Evolutionary conservation across 495 filamentous ascomycete species (phyloP).

Genomic region (Tuber microsphaerosporum): DNA sequence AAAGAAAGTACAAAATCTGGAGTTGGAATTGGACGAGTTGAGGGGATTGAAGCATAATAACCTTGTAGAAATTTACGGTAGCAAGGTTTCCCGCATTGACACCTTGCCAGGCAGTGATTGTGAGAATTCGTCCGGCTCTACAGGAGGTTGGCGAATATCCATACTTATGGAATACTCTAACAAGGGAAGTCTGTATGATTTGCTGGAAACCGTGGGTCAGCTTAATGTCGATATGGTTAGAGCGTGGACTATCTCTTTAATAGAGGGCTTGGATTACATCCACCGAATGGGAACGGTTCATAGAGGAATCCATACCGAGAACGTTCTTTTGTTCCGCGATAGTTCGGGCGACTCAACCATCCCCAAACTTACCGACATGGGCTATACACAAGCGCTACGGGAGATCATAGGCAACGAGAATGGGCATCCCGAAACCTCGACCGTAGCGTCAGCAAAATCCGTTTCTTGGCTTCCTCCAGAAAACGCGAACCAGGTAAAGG

Average conservation of each 20-base stretch:
- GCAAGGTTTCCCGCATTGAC: slow-evolving; percentile 56
- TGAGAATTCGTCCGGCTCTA: slow-evolving; percentile 46
- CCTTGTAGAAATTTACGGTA: slow-evolving; percentile 69
- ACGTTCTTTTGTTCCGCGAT: slow-evolving; percentile 62
- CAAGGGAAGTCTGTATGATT: slow-evolving; percentile 73
- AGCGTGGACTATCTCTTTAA: slow-evolving; percentile 80
- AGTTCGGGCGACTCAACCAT: slow-evolving; percentile 52
- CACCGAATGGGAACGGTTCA: slow-evolving; percentile 78
- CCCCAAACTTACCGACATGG: slow-evolving; percentile 62
- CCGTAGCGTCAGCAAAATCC: slow-evolving; percentile 59
- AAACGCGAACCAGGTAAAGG: slow-evolving; percentile 54
- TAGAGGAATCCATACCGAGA: slow-evolving; percentile 65
- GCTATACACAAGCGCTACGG: slow-evolving; percentile 58
- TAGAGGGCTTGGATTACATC: slow-evolving; percentile 79
- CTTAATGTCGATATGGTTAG: slow-evolving; percentile 65
- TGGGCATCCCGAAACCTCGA: slow-evolving; percentile 41
- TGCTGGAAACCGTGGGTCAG: slow-evolving; percentile 69
- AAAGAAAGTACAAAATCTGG: slow-evolving; percentile 59
- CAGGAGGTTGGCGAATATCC: slow-evolving; percentile 64
- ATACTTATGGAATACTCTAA: slow-evolving; percentile 70
- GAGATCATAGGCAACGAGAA: slow-evolving; percentile 48
- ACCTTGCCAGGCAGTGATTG: neutral
- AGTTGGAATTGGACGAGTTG: slow-evolving; percentile 61
- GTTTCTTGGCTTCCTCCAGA: slow-evolving; percentile 81
- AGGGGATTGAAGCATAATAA: slow-evolving; percentile 71